These are phyloP conservation scores for Colletotrichum sp. DNA, from an alignment of 2,329 filamentous ascomycete genomes.

Conservation along the genomic window DNA sequence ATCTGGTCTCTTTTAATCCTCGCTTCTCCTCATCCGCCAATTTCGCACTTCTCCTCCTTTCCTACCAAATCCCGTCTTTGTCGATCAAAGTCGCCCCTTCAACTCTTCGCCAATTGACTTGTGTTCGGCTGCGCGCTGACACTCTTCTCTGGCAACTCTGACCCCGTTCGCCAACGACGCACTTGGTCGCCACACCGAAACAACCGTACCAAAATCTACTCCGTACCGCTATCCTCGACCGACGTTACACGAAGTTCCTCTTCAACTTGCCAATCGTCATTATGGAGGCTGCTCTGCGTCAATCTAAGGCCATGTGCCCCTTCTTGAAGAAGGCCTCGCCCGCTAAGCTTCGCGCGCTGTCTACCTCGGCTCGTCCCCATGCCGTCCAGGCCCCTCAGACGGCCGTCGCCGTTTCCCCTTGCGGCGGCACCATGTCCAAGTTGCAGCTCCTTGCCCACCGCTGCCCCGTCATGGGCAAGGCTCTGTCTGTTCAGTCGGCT, in stretches of 20 bases:
- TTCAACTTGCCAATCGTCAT: constrained; percentile 20
- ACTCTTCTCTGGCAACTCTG: constrained; percentile 5
- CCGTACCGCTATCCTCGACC: neutral
- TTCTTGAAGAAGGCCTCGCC: constrained; percentile 96
- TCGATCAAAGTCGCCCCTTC: constrained; percentile 2
- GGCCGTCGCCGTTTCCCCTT: constrained; percentile 67
- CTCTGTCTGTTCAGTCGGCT: constrained; percentile 83
- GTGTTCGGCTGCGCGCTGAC: constrained; percentile 10
- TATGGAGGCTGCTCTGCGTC: constrained; percentile 95
- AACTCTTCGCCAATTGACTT: constrained; percentile 3
- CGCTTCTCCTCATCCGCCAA: neutral
- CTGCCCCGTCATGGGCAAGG: constrained; percentile 99
- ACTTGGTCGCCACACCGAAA: constrained; percentile 8
- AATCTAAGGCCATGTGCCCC: constrained; percentile 96
- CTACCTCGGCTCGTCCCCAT: constrained; percentile 65
- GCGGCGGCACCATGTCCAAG: constrained; percentile 95
- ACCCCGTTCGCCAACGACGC: neutral
- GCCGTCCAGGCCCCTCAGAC: constrained; percentile 46
- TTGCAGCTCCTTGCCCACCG: constrained; percentile 91
- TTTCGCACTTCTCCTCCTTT: neutral
- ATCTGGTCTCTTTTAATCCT: constrained; percentile 10
- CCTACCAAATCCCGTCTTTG: neutral
- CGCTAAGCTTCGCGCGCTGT: constrained; percentile 87
- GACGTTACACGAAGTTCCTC: neutral
- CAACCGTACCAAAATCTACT: neutral